Evolutionary conservation across 768 basidiomycete species (phyloP), one percentile per base, ranked within the genome.

Genomic region (Basidioascus undulatus): DNA sequence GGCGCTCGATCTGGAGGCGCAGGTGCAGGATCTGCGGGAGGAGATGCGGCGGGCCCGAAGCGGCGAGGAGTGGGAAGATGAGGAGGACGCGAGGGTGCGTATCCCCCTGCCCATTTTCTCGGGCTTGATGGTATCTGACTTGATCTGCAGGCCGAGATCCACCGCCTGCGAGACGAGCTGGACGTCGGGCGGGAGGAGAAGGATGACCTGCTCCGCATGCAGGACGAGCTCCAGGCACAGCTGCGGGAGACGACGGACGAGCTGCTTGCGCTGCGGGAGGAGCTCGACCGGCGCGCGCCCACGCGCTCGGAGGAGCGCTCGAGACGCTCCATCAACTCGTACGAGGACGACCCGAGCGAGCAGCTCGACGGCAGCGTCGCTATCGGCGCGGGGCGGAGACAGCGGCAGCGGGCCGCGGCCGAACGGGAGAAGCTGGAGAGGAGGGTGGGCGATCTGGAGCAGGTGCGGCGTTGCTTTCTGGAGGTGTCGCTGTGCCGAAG

Each of bases 101-200:
- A n/a, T n/a, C n/a, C n/a, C n/a, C n/a, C n/a, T n/a, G n/a, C n/a
- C n/a, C n/a, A n/a, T 24, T 23, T 40, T 23, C 35, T 42, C 15
- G 28, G 9, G 28, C 10, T 30, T 30, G 10, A 15, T 16, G 4
- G 40, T 36, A 12, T 20, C 23, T 33, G 16, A 35, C 19, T 21
- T 6, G 6, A 11, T 27, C n/a, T 24, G 5, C 39, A 53, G 45
- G 45, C 47, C 23, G 82, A 86, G 58, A 71, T 84, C 38, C 73
- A 78, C 27, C 65, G 72, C 7, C 59, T 86, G 31, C 65, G 68
- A 26, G 68, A 71, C 12, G 70, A 74, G 18, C 65, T 83, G 24
- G 64, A 64, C 4, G 62, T 55, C 11, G 61, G 64, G 41, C 52
- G 74, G 23, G 69, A 74, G 15, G 74, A 74, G 28, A 68, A 72